Percentiles rank a stretch among this genome's conserved stretches.
These are phyloP conservation scores for Kokia cookei DNA, from an alignment of 441 rosid species.

Conservation along the genomic window DNA sequence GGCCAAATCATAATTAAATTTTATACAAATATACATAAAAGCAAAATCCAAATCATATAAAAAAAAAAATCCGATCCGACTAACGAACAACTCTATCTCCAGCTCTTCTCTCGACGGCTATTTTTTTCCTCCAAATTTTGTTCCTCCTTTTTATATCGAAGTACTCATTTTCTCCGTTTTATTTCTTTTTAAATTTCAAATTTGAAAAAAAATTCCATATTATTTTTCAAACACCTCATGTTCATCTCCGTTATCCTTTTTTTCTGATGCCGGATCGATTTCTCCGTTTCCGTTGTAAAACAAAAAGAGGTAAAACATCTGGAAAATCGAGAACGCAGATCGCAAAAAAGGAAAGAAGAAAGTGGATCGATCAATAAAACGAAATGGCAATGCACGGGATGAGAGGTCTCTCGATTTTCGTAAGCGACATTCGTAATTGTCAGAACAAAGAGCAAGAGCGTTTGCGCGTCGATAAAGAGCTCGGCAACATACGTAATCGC, in stretches of 20 bases:
- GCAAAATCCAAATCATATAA: too few relatives aligned
- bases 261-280: conserved; percentile 12
- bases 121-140: too few relatives aligned
- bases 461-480: conserved; percentile 99
- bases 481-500: conserved; percentile 94
- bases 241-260: not conserved
- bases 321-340: conserved; percentile 5
- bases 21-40: too few relatives aligned
- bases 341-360: not conserved
- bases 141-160: too few relatives aligned
- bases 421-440: conserved; percentile 95
- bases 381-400: conserved; percentile 84
- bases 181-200: too few relatives aligned
- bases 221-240: not conserved
- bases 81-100: too few relatives aligned
- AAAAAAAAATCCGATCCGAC: too few relatives aligned
- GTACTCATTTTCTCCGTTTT: too few relatives aligned
- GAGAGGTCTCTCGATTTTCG: conserved; percentile 97
- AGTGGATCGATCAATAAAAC: conserved; percentile 36
- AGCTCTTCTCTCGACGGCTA: too few relatives aligned
- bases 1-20: too few relatives aligned
- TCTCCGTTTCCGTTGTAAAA: not conserved
- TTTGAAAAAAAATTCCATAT: too few relatives aligned
- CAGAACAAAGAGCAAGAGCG: conserved; percentile 96
- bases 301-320: not conserved